These are phyloP conservation scores for Funneliformis mosseae DNA, from an alignment of 192 early-diverging fungal species.

Conservation along the genomic window DNA sequence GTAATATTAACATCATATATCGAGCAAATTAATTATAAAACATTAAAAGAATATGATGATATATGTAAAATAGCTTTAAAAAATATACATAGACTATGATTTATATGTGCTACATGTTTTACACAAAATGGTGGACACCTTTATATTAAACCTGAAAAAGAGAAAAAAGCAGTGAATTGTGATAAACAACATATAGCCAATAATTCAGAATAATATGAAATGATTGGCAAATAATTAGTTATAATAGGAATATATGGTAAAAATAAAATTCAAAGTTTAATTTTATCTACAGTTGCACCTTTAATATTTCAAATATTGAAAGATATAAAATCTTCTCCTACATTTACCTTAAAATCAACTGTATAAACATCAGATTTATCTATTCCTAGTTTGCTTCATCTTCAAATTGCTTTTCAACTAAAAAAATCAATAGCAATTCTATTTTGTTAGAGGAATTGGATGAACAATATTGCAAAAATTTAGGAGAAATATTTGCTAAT, in stretches of 20 bases:
- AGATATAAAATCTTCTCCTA: background rate
- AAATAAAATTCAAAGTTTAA: background rate
- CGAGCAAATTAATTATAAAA: background rate
- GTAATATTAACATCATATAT: background rate
- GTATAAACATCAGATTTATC: background rate
- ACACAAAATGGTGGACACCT: background rate
- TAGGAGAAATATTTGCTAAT: background rate
- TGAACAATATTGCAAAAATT: background rate
- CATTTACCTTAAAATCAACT: background rate
- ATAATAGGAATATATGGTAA: background rate
- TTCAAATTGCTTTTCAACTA: background rate
- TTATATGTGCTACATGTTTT: background rate
- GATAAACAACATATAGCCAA: background rate
- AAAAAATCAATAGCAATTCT: background rate
- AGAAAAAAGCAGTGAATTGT: background rate
- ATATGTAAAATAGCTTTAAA: background rate
- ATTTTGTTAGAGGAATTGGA: background rate
- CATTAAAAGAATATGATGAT: constrained; percentile 1
- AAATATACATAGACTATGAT: background rate
- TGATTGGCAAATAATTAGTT: background rate
- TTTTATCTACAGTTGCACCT: constrained; percentile 9
- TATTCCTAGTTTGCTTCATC: background rate
- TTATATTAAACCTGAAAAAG: background rate
- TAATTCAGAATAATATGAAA: background rate
- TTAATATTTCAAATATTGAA: background rate